Evolutionary conservation across 2,329 filamentous ascomycete genomes (phyloP).

Genomic region (Colletotrichum australisinense): DNA sequence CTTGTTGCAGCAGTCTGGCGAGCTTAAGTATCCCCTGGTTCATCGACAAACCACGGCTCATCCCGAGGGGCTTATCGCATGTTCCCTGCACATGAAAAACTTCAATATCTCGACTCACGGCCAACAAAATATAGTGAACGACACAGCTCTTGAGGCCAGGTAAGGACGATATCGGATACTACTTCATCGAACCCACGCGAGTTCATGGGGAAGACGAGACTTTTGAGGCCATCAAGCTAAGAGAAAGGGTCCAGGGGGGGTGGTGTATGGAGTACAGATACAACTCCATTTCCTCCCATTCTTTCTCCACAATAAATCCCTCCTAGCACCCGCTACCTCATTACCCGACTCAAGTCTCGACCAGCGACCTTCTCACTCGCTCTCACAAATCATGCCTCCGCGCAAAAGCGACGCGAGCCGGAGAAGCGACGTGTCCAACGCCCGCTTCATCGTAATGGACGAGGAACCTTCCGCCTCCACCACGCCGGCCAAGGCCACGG

Average conservation of each 20-base stretch:
- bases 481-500: slow-evolving; percentile 19
- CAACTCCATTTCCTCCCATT: background rate
- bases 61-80: slow-evolving; percentile 4
- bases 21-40: background rate
- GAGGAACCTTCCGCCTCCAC: slow-evolving; percentile 43
- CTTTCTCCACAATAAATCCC: slow-evolving; percentile 5
- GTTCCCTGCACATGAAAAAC: slow-evolving; percentile 19
- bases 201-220: background rate
- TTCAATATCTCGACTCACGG: slow-evolving; percentile 14
- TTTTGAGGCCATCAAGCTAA: background rate
- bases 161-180: background rate
- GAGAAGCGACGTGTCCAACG: slow-evolving; percentile 59
- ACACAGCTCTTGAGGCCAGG: background rate
- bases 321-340: background rate
- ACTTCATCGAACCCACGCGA: background rate
- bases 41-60: background rate
- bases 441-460: slow-evolving; percentile 57
- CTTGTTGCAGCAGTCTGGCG: background rate
- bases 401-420: slow-evolving; percentile 63
- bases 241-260: background rate
- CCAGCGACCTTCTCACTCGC: background rate
- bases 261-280: background rate
- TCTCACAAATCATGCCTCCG: slow-evolving; percentile 59
- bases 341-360: background rate
- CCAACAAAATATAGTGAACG: background rate